Percentiles rank a stretch among this genome's conserved stretches.
phyloP scores from a whole-genome alignment of 2,329 filamentous ascomycete species.

The Ophiostoma tasmaniense region DNA sequence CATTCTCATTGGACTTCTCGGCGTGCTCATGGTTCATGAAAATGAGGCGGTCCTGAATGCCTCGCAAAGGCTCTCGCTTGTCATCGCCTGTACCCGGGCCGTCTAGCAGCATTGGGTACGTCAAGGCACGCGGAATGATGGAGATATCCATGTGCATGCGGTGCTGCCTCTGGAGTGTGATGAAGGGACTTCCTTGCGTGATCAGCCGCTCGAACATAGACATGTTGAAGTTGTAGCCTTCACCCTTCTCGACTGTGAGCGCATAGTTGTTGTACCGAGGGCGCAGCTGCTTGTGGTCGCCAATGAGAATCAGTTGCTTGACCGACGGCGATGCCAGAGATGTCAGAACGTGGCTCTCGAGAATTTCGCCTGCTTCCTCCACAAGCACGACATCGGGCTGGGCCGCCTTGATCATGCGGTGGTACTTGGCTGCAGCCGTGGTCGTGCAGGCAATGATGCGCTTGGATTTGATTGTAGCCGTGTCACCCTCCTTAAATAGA shows the following conservation, averaged over 20 bases:
- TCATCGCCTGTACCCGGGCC: constrained; percentile 36
- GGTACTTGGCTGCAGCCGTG: constrained; percentile 57
- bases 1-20: constrained; percentile 38
- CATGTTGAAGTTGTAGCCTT: constrained; percentile 57
- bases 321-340: constrained; percentile 42
- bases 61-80: constrained; percentile 39
- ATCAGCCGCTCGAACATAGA: constrained; percentile 64
- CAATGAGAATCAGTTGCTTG: constrained; percentile 60
- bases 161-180: constrained; percentile 52
- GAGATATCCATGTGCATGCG: constrained; percentile 64
- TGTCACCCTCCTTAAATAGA: constrained; percentile 36
- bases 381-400: constrained; percentile 54
- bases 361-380: constrained; percentile 66
- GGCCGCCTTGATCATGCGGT: constrained; percentile 43
- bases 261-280: constrained; percentile 57
- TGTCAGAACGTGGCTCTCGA: constrained; percentile 59
- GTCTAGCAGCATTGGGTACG: constrained; percentile 55
- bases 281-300: constrained; percentile 64
- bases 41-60: constrained; percentile 51
- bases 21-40: constrained; percentile 56
- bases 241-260: constrained; percentile 53
- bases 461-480: constrained; percentile 40
- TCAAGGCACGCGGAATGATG: constrained; percentile 44
- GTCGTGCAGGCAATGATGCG: constrained; percentile 63
- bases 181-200: constrained; percentile 42